Evolutionary conservation across 306 rosid genomes (phyloP), one percentile per base, ranked within the genome.

Genomic region (Alnus glutinosa): DNA sequence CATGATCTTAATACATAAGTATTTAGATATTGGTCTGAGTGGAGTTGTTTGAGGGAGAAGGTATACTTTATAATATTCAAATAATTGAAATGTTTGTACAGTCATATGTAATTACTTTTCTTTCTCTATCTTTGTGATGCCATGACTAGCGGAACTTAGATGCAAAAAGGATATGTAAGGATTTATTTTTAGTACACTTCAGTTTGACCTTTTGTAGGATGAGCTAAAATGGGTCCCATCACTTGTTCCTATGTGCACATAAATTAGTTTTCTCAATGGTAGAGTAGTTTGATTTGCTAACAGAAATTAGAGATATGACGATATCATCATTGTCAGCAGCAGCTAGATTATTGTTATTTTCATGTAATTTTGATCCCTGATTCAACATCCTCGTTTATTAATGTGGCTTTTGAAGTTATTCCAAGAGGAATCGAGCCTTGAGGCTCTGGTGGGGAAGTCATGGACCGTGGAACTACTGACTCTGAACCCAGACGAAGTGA

Each of bases 391-490:
- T 76, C 58, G 48, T 79, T 71, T 48, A 9, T 46, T 75, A 34
- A 7, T 4, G 58, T n/a, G 30, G 62, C 28, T 44, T 73, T 71
- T 77, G 61, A 49, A 81, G 81, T 77, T 80, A 58, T 46, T 77
- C 47, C 55, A 81, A 51, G 77, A 81, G 81, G 67, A 79, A 70
- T 66, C 70, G 18, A 76, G 55, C 74, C 58, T 73, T 73, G 50
- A 5, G 75, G 71, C 55, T 71, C 48, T 79, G 71, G 75, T 75
- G 79, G 72, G 46, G 70, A 63, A 75, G 42, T 69, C 64, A 88
- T 87, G 92, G 86, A 86, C 64, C n/a, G 5, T n/a, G 78, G 47
- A 75, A 74, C 59, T 57, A 10, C 15, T 70, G 76, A 50, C 59
- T 48, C 76, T 68, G 86, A 78, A 68, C 13, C 23, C 5, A 70